Percentiles rank a stretch among this genome's conserved stretches.
Conservation (phyloP, 116 monocot genomes). For the Posidonia oceanica region DNA sequence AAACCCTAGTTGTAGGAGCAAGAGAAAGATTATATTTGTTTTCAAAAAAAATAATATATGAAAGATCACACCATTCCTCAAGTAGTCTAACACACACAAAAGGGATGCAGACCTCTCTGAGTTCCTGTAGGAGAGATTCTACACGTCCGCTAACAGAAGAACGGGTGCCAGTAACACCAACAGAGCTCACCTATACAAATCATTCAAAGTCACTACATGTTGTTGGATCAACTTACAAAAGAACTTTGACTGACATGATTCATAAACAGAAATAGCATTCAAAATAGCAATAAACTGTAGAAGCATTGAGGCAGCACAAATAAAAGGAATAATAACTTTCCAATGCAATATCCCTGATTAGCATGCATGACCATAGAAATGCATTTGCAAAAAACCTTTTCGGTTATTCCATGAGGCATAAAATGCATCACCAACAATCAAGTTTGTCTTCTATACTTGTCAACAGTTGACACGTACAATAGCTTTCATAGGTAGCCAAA, state of each 20-base stretch:
- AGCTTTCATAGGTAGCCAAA: not conserved
- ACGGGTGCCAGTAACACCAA: constrained; percentile 79
- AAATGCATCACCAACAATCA: no score
- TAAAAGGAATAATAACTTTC: no score
- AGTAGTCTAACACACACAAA: not conserved
- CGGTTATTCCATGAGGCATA: no score
- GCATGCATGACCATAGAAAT: not conserved
- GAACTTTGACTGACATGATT: no score
- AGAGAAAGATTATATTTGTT: no score
- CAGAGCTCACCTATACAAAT: constrained; percentile 33
- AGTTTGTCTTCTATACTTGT: no score
- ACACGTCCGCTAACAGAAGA: constrained; percentile 51
- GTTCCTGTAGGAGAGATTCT: constrained; percentile 50
- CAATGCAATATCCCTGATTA: not conserved
- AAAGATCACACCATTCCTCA: no score
- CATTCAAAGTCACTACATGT: not conserved
- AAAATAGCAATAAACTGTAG: not conserved
- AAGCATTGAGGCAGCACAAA: not conserved
- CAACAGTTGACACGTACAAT: no score
- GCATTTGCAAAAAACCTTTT: not conserved
- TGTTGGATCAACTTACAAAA: no score
- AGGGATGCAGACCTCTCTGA: constrained; percentile 29
- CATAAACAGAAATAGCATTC: no score
- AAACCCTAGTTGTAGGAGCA: no score
- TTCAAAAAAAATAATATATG: no score